Evolutionary conservation across 108 stramenopile genomes (phyloP), one percentile per base, ranked within the genome.

Genomic region (Conticribra weissflogii): DNA sequence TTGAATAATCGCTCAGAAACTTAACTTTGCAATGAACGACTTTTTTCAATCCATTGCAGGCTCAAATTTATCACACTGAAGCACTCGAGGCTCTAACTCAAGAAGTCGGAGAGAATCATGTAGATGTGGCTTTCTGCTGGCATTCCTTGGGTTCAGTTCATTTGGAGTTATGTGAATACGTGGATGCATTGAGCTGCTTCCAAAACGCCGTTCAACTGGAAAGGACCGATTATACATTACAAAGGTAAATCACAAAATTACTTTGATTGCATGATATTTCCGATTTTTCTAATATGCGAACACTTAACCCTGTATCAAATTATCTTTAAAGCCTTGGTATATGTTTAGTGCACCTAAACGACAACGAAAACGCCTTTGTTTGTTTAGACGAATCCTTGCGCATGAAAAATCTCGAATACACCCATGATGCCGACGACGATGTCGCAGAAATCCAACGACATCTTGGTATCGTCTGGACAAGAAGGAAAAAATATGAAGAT

Each of bases 81-180:
- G 73, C 78, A 32, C 69, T 83, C 17, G 68, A 78, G 44, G 57
- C 68, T 4, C 25, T 83, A 28, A 64, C 68, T 31, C 62, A 81
- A 62, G 76, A 79, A n/a, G 61, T 82, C 47, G 79, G 82, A 34
- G 66, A 83, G 32, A 50, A 66, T 47, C 79, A 81, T 53, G 45
- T 29, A 46, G 79, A 79, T 60, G 76, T 77, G 49, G 79, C 76
- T 16, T 72, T 70, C 57, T 83, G 83, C 31, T 72, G 74, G 71
- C 65, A 77, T 41, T 76, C 83, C 45, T 49, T 79, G 47, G 83
- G 83, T 23, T 18, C 55, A 14, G 57, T 77, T 19, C 71, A 81
- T 67, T 49, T 56, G 4, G 79, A 78, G 58, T 47, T 67, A 0
- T 15, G 51, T 23, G 59, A 83, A 29, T 28, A 58, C 24, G 33